A percentile compares a stretch with the other conserved stretches of the same genome.
phyloP scores from a whole-genome alignment of 805 yeast species.

The Metschnikowia picachoensis region DNA sequence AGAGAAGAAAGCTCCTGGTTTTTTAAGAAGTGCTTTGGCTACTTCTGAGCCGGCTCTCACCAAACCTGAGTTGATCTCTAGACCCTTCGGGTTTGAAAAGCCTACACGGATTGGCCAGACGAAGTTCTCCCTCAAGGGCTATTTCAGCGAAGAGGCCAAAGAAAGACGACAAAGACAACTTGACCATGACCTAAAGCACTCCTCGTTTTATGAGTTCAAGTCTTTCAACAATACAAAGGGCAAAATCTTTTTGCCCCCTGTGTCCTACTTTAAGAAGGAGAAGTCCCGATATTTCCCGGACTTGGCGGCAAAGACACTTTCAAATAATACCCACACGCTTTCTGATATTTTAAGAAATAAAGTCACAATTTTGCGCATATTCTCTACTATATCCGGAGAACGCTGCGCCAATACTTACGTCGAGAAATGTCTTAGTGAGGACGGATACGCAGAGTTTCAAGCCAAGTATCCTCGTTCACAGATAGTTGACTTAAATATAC shows the following conservation, averaged over 20 bases:
- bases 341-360: slow-evolving; percentile 42
- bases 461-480: slow-evolving; percentile 52
- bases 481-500: slow-evolving; percentile 70
- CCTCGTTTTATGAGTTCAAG: slow-evolving; percentile 42
- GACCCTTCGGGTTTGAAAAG: slow-evolving; percentile 37
- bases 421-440: slow-evolving; percentile 37
- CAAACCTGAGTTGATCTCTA: slow-evolving; percentile 26
- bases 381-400: slow-evolving; percentile 67
- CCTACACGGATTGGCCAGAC: slow-evolving; percentile 15
- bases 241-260: slow-evolving; percentile 78
- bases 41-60: slow-evolving; percentile 39
- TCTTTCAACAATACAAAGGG: slow-evolving; percentile 64
- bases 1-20: slow-evolving; percentile 27
- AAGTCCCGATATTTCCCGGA: slow-evolving; percentile 82
- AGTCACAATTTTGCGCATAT: slow-evolving; percentile 61
- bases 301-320: slow-evolving; percentile 53
- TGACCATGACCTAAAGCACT: slow-evolving; percentile 41
- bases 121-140: slow-evolving; percentile 11
- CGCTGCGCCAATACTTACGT: slow-evolving; percentile 62
- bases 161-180: slow-evolving; percentile 37
- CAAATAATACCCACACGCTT: slow-evolving; percentile 34
- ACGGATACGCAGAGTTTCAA: slow-evolving; percentile 40
- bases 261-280: slow-evolving; percentile 69
- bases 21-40: slow-evolving; percentile 33
- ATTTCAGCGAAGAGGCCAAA: slow-evolving; percentile 34